These are phyloP conservation scores for Lactarius sp. DNA, from an alignment of 768 basidiomycete genomes.

Conservation along the genomic window DNA sequence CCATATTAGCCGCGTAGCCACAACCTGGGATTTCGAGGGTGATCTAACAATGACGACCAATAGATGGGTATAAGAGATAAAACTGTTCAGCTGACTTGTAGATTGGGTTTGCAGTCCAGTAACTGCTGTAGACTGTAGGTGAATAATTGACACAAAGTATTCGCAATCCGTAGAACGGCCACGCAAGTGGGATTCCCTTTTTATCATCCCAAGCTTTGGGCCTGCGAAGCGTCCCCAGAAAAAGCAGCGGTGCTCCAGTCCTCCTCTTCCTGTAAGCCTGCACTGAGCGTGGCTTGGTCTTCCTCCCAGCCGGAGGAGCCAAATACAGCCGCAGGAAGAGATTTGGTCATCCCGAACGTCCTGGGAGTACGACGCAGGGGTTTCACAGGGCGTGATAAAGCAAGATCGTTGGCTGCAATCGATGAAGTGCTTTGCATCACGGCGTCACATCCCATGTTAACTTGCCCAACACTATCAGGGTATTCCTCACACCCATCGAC, in stretches of 20 bases:
- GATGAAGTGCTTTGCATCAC: slow-evolving; percentile 11
- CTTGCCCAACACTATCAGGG: slow-evolving; percentile 17
- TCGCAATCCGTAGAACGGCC: neutral
- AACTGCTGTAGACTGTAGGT: neutral
- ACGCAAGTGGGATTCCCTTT: neutral
- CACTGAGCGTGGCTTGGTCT: neutral
- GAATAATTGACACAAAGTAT: slow-evolving; percentile 9
- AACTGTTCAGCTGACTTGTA: neutral
- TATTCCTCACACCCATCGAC: slow-evolving; percentile 16
- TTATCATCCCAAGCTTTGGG: slow-evolving; percentile 9
- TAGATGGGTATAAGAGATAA: neutral
- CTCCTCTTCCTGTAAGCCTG: slow-evolving; percentile 19
- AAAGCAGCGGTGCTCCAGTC: slow-evolving; percentile 24
- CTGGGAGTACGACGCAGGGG: slow-evolving; percentile 35
- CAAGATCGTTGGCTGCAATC: slow-evolving; percentile 15
- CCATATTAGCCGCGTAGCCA: neutral
- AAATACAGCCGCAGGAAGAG: slow-evolving; percentile 22
- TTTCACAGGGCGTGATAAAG: slow-evolving; percentile 34
- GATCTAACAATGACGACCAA: too few species aligned
- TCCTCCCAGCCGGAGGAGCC: neutral
- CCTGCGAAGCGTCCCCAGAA: slow-evolving; percentile 2
- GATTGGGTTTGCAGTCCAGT: neutral
- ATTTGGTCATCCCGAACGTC: slow-evolving; percentile 21
- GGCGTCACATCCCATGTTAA: neutral
- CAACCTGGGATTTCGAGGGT: neutral